These are phyloP conservation scores for Lycium ferocissimum DNA, from an alignment of 257 asterid genomes.

Conservation along the genomic window DNA sequence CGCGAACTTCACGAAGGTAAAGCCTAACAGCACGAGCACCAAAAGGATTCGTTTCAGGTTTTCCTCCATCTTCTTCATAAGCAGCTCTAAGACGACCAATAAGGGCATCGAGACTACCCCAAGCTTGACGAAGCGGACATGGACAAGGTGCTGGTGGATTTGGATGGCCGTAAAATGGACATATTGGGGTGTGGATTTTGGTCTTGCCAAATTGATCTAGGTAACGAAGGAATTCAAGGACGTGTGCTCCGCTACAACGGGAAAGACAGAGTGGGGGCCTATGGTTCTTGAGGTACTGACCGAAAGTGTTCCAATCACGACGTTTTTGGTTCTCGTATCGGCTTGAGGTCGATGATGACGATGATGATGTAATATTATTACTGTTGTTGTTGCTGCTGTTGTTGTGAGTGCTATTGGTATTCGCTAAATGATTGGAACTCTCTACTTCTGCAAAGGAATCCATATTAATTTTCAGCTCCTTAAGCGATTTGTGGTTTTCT, in stretches of 20 bases:
- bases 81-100: conserved; percentile 90
- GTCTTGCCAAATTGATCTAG: conserved; percentile 96
- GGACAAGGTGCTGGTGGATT: conserved; percentile 97
- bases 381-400: conserved; percentile 8
- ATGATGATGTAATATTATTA: conserved; percentile 28
- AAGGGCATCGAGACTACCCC: conserved; percentile 97
- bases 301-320: conserved; percentile 94
- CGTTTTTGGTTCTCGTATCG: conserved; percentile 94
- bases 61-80: conserved; percentile 91
- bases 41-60: conserved; percentile 84
- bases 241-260: conserved; percentile 97
- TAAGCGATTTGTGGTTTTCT: background rate
- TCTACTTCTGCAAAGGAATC: conserved; percentile 31
- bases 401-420: background rate
- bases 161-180: conserved; percentile 94
- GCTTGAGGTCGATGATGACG: conserved; percentile 57
- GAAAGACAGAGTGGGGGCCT: conserved; percentile 88
- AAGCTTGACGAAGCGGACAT: conserved; percentile 92
- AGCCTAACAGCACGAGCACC: conserved; percentile 92
- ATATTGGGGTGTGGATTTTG: conserved; percentile 76
- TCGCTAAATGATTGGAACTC: background rate
- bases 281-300: conserved; percentile 84
- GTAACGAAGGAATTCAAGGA: conserved; percentile 86
- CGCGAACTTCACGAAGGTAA: conserved; percentile 86
- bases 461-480: background rate